These are phyloP conservation scores for Nevesoporus exiguus DNA, from an alignment of 768 basidiomycete genomes.

Conservation along the genomic window DNA sequence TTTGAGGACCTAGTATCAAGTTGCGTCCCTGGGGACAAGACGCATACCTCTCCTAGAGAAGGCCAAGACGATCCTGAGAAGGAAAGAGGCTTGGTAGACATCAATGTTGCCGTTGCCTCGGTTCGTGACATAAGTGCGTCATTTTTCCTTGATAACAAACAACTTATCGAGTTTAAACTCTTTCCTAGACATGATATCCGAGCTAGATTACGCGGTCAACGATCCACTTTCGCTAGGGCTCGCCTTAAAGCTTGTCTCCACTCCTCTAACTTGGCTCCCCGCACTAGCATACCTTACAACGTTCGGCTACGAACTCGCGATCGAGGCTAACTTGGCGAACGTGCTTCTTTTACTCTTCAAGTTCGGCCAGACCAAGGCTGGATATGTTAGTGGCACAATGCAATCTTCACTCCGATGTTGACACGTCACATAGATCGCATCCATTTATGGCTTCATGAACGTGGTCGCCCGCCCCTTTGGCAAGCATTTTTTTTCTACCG, in stretches of 20 bases:
- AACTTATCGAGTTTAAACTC: no score
- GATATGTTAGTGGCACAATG: not conserved
- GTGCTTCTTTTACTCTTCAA: not conserved
- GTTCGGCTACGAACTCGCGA: constrained; percentile 1
- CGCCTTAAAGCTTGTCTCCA: not conserved
- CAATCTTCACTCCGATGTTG: not conserved
- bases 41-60: constrained; percentile 17
- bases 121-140: not conserved
- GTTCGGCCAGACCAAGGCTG: constrained; percentile 2
- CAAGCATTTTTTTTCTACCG: not conserved
- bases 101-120: constrained; percentile 10
- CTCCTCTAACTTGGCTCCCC: constrained; percentile 3
- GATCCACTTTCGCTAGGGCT: not conserved
- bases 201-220: constrained; percentile 1
- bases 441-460: not conserved
- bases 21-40: constrained; percentile 7
- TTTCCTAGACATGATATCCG: constrained; percentile 16
- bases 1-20: not conserved
- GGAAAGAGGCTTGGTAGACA: constrained; percentile 19
- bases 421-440: not conserved
- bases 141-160: not conserved
- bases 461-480: not conserved
- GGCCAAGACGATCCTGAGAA: constrained; percentile 26
- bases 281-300: constrained; percentile 1
- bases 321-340: not conserved